These are phyloP conservation scores for Mangifera indica DNA, from an alignment of 345 rosid species.

Conservation along the genomic window DNA sequence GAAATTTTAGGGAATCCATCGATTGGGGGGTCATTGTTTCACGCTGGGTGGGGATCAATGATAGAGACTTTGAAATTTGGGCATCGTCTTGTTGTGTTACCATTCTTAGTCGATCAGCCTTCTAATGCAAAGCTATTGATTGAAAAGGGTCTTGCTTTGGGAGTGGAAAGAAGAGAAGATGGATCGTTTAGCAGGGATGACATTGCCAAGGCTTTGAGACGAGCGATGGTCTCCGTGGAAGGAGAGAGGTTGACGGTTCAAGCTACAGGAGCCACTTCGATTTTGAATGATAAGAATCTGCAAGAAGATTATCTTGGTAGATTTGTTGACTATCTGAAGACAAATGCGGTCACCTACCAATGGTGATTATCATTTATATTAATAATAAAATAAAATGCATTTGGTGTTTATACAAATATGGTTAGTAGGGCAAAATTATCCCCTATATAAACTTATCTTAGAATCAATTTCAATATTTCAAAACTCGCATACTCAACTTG, in stretches of 20 bases:
- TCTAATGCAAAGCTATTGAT: conserved; percentile 19
- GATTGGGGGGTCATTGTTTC: conserved; percentile 20
- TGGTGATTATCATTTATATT: too few relatives aligned
- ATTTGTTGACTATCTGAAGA: conserved; percentile 16
- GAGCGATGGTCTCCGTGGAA: conserved; percentile 14
- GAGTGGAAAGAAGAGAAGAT: conserved; percentile 22
- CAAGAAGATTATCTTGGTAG: conserved; percentile 9
- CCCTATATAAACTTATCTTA: too few relatives aligned
- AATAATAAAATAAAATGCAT: too few relatives aligned
- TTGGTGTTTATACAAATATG: too few relatives aligned
- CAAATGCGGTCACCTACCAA: neutral
- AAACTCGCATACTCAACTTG: too few relatives aligned
- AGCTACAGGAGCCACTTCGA: neutral
- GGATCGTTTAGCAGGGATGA: conserved; percentile 21
- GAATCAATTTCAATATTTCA: too few relatives aligned
- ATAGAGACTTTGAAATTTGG: conserved; percentile 20
- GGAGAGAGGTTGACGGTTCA: neutral
- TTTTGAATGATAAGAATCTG: conserved; percentile 11
- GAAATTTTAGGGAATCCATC: conserved; percentile 21
- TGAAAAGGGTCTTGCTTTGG: conserved; percentile 24
- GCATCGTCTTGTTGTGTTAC: conserved; percentile 16
- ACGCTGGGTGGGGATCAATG: conserved; percentile 19
- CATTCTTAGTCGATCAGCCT: conserved; percentile 13
- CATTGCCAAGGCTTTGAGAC: conserved; percentile 14
- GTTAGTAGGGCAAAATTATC: too few relatives aligned